These are phyloP conservation scores for Rhododendron ovatum DNA, from an alignment of 148 eudicot species.

Conservation along the genomic window DNA sequence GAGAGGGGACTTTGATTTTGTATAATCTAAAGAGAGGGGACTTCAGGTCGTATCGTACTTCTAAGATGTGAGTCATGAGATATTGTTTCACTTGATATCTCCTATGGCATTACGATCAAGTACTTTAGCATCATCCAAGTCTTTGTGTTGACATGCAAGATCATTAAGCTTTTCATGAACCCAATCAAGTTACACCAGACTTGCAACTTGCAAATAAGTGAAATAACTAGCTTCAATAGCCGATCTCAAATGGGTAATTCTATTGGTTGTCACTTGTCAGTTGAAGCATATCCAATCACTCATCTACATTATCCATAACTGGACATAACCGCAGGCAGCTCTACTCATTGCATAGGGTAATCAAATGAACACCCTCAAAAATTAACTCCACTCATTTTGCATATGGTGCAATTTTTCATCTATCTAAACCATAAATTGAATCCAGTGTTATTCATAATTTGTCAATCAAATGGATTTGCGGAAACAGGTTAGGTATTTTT, in stretches of 20 bases:
- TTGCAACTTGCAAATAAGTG: neutral
- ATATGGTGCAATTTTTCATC: neutral
- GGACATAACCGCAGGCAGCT: neutral
- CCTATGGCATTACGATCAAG: neutral
- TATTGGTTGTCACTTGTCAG: neutral
- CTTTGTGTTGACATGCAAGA: neutral
- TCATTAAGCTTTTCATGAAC: conserved; percentile 1
- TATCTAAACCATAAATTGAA: neutral
- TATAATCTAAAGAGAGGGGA: neutral
- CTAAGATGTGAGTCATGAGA: neutral
- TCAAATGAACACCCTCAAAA: neutral
- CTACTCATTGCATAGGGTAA: neutral
- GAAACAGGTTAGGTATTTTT: no score
- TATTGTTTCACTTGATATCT: neutral
- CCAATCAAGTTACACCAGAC: neutral
- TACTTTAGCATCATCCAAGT: neutral
- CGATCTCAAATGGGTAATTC: neutral
- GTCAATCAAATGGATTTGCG: neutral
- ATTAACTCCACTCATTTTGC: neutral
- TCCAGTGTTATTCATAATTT: neutral
- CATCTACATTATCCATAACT: neutral
- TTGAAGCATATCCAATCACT: neutral
- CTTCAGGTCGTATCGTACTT: neutral
- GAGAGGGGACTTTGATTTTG: neutral
- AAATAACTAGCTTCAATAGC: neutral